Base-by-base conservation (phyloP, 2,329 filamentous ascomycete species). In the Colletotrichum somersetense region DNA sequence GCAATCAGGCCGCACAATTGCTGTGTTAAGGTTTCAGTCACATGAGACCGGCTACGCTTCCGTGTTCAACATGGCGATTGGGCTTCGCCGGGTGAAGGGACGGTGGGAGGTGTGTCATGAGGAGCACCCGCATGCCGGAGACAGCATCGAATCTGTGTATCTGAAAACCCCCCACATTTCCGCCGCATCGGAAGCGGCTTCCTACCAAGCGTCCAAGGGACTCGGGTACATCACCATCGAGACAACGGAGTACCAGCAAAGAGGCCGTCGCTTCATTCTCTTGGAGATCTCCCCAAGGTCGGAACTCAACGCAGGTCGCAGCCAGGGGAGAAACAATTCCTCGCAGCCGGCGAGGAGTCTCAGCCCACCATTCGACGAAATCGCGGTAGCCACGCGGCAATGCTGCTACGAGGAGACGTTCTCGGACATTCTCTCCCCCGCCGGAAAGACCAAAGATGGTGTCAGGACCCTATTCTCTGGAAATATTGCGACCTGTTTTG, bases 181-280 rank as follows among this genome's bases (percentile, higher is more conserved):
- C 11, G 44, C 50, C 14, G 3, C 12, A 1, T 23, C 18, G 6
- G 35, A 67, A 3, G 12, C 16, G 20, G 1, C 18, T 1, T 23
- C 44, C 5, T 62, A 52, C 3, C 5, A 33, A 46, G 30, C 18
- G 26, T 35, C 58, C 11, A 55, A 55, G 10, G 58, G 40, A 2
- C 59, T 67, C 1, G 35, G 48, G 0, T 62, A 44, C 18, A 52
- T 67, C 5, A 56, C 38, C 11, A 23, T 63, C 18, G 38, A 53
- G 6, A 35, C 35, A 59, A 63, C 20, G 18, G 66, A 62, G 12
- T 55, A 38, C 4, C 38, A 63, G 16, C 20, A 50, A 4, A 20
- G 58, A 12, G 66, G 66, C 8, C 66, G 66, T 38, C 58, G 66
- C 14, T 63, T 67, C n/a, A 55, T 67, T 12, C 58, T 55, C 5